A percentile compares a stretch with the other conserved stretches of the same genome.
phyloP scores from a whole-genome alignment of 169 alveolate genomes.

The Perkinsus marinus region DNA sequence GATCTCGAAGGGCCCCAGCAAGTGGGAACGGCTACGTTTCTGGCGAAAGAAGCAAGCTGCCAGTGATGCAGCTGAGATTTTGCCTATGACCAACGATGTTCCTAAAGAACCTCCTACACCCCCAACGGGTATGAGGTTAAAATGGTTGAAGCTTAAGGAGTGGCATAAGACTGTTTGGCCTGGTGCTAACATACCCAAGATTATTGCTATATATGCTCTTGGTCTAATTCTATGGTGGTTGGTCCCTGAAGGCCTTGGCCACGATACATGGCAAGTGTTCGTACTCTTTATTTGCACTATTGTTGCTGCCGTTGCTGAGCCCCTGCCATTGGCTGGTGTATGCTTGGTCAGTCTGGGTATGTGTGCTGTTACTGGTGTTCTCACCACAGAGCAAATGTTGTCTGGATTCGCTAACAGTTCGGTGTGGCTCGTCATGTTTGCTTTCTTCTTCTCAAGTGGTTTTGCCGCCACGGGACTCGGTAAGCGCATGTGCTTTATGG shows the following conservation, averaged over 20 bases:
- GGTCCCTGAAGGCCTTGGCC: not conserved
- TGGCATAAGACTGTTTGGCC: not conserved
- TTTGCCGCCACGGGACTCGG: not conserved
- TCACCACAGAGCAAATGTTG: not conserved
- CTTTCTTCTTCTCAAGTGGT: not conserved
- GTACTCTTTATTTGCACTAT: not conserved
- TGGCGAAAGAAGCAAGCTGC: not conserved
- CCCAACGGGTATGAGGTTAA: not conserved
- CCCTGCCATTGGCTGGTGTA: not conserved
- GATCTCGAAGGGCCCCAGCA: not conserved
- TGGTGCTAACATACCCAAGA: not conserved
- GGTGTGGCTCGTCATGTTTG: conserved; percentile 2
- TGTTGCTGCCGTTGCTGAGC: not conserved
- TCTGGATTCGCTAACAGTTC: not conserved
- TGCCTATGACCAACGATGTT: not conserved
- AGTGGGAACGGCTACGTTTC: not conserved
- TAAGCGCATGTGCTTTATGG: not conserved
- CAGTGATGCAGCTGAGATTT: not conserved
- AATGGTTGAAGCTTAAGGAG: not conserved
- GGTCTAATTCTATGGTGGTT: not conserved
- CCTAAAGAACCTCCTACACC: not conserved
- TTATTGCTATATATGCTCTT: not conserved
- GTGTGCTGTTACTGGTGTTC: not conserved
- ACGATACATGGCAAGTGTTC: not conserved
- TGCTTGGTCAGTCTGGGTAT: not conserved